A percentile compares a stretch with the other conserved stretches of the same genome.
Evolutionary conservation across 305 asterid species (phyloP).

Genomic region (Lippia alba): DNA sequence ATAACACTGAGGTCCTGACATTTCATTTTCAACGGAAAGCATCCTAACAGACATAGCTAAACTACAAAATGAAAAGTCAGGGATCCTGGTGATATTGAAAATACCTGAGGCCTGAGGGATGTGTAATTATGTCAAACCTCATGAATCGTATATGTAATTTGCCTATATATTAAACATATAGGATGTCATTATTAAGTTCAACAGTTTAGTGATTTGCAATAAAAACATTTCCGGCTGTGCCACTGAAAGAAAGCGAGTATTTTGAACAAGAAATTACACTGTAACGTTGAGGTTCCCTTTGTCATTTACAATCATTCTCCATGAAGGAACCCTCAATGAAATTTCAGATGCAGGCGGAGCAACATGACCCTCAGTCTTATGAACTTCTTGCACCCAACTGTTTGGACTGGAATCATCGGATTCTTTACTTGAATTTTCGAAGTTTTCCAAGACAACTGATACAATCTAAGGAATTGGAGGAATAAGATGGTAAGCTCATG

Average conservation of each 20-base stretch:
- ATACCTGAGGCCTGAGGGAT: too few species aligned
- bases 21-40: too few species aligned
- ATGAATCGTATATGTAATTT: too few species aligned
- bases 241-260: slow-evolving; percentile 27
- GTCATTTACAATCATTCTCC: slow-evolving; percentile 73
- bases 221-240: too few species aligned
- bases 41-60: too few species aligned
- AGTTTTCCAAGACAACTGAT: slow-evolving; percentile 90
- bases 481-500: slow-evolving; percentile 14
- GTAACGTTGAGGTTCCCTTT: slow-evolving; percentile 78
- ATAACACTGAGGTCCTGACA: too few species aligned
- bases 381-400: slow-evolving; percentile 76
- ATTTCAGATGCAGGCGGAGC: slow-evolving; percentile 57
- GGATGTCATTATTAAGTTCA: too few species aligned
- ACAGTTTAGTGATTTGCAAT: too few species aligned
- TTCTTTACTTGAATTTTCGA: slow-evolving; percentile 56
- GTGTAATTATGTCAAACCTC: too few species aligned
- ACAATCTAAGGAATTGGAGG: slow-evolving; percentile 66
- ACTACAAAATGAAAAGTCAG: too few species aligned
- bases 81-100: too few species aligned
- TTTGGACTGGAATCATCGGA: slow-evolving; percentile 49
- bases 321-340: slow-evolving; percentile 61
- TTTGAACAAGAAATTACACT: slow-evolving; percentile 52
- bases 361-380: slow-evolving; percentile 62
- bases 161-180: too few species aligned